Evolutionary conservation across 2,329 filamentous ascomycete species (phyloP).

Genomic region (Cryphonectria nitschkei): DNA sequence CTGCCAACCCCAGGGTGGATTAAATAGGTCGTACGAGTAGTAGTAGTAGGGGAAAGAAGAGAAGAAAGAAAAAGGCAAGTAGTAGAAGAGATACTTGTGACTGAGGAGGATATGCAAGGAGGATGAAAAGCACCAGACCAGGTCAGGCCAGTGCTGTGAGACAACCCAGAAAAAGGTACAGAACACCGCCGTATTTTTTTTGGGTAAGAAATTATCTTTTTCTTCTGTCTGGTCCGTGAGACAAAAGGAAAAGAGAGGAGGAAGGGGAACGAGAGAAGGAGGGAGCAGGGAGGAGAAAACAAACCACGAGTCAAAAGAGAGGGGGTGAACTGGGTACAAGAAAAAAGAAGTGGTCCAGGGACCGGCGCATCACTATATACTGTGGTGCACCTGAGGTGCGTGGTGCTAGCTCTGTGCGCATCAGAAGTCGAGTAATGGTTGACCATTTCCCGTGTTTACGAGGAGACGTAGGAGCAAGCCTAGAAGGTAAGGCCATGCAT

Average conservation of each 20-base stretch:
- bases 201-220: neutral
- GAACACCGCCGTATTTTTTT: neutral
- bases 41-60: neutral
- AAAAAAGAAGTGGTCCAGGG: neutral
- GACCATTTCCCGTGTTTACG: neutral
- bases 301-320: neutral
- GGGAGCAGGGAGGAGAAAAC: neutral
- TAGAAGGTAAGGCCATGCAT: neutral
- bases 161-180: neutral
- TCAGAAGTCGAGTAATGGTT: neutral
- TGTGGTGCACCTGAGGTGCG: neutral
- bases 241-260: neutral
- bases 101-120: neutral
- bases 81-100: neutral
- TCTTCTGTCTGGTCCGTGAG: neutral
- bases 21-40: neutral
- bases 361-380: constrained; percentile 8
- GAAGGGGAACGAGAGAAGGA: neutral
- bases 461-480: neutral
- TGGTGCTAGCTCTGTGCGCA: constrained; percentile 1
- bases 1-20: neutral
- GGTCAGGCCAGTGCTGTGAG: neutral
- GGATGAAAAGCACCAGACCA: neutral
- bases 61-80: neutral
- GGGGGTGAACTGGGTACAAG: neutral